Evolutionary conservation across 371 early-diverging fungal species (phyloP).

Genomic region (Mucor racemosus): DNA sequence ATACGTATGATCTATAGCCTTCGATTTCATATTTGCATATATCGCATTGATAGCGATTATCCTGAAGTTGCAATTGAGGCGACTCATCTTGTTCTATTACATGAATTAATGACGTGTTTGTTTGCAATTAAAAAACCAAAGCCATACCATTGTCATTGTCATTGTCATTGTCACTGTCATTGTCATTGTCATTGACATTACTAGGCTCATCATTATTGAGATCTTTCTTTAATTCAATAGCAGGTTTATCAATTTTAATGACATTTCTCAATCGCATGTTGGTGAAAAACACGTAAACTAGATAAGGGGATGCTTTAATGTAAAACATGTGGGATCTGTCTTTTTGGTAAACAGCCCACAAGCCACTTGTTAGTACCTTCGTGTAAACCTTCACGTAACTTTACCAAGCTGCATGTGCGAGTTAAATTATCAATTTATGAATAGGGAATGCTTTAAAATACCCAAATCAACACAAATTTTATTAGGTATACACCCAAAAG

Average conservation of each 20-base stretch:
- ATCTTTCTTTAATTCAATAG: neutral
- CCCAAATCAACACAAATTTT: too few relatives aligned
- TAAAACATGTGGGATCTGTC: neutral
- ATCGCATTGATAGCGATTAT: neutral
- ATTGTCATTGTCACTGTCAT: neutral
- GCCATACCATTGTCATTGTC: neutral
- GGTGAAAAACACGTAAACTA: neutral
- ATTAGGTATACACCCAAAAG: too few relatives aligned
- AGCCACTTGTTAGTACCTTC: neutral
- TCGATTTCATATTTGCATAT: conserved; percentile 1
- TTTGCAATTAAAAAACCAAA: neutral
- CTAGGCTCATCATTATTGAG: neutral
- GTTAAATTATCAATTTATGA: too few relatives aligned
- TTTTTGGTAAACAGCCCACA: neutral
- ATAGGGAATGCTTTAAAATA: too few relatives aligned
- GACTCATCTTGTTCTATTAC: too few relatives aligned
- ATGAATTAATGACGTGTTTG: neutral
- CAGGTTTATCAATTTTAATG: neutral
- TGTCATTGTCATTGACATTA: neutral
- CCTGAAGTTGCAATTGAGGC: neutral
- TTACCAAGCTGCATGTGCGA: too few relatives aligned
- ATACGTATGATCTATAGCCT: neutral
- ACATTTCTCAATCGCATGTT: neutral
- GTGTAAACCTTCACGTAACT: too few relatives aligned
- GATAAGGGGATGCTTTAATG: neutral